Evolutionary conservation across 2,329 filamentous ascomycete species (phyloP), one percentile per base, ranked within the genome.

Genomic region (Corynespora cassiicola): DNA sequence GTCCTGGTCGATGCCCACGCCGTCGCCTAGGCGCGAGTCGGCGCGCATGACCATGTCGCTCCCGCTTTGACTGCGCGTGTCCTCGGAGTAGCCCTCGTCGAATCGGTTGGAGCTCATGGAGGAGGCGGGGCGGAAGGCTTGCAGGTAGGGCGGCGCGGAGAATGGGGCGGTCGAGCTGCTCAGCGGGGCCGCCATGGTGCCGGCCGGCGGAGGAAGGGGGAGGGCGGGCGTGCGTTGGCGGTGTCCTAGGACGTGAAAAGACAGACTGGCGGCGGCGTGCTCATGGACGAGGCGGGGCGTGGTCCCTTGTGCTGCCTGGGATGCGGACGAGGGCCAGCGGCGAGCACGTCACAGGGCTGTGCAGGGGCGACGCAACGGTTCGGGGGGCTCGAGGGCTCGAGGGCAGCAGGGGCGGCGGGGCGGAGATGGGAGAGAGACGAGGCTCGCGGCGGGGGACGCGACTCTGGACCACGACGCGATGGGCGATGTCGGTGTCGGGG

Each of bases 71-170:
- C 73, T 82, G 45, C 74, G 69, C 3, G 78, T 80, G 31, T 91
- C 88, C 65, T 94, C 88, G 5, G 88, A 91, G 66, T 94, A 95
- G 58, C 90, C 90, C 72, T 95, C 90, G 72, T 95, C 89, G 42
- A 90, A 79, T 32, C 60, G 53, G 50, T 57, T 69, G 32, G 60
- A 48, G 40, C 58, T 65, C 60, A 68, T 68, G n/a, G 61, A 51
- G 34, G 63, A 61, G 7, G 58, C 52, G 30, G 65, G 58, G 23
- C 63, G 59, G 54, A 68, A 66, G 20, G 61, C 56, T 39, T 65
- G 63, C 42, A 66, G 52, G 48, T 66, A 68, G 16, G 63, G 53
- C 29, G 65, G 54, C 15, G 33, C 47, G n/a, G 52, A 47, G 46
- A 66, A 67, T 31, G 42, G 50, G 41, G 48, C 45, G 39, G 49